Percentiles rank a stretch among this genome's conserved stretches.
Conservation (phyloP, 1,284 basidiomycete species). For the Waitea zeae region DNA sequence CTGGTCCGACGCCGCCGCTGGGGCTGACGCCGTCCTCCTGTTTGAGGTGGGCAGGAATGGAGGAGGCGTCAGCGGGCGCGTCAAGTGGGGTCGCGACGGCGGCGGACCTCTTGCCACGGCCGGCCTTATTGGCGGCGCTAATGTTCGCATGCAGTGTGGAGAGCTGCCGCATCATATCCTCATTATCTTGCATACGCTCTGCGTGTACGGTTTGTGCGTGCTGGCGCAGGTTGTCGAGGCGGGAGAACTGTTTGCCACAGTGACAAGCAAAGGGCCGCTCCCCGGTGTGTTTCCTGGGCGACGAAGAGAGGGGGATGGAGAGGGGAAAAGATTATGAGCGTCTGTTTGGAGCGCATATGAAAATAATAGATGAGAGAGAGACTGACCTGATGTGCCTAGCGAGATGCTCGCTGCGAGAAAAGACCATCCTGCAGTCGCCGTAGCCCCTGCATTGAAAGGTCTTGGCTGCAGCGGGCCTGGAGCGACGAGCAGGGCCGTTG, state of each 20-base stretch:
- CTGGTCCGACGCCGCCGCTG: no score
- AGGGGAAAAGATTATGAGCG: constrained; percentile 11
- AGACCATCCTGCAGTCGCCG: constrained; percentile 92
- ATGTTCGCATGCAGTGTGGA: constrained; percentile 76
- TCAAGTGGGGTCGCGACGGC: constrained; percentile 10
- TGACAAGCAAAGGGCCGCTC: constrained; percentile 93
- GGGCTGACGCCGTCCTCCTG: constrained; percentile 29
- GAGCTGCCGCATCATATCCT: constrained; percentile 82
- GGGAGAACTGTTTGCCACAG: constrained; percentile 88
- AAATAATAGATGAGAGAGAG: no score
- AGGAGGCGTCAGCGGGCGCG: constrained; percentile 8
- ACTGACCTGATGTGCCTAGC: constrained; percentile 84
- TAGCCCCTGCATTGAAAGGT: constrained; percentile 92
- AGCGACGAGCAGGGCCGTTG: no score
- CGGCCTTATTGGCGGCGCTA: constrained; percentile 50
- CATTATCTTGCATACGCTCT: constrained; percentile 78
- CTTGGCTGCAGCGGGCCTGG: constrained; percentile 67
- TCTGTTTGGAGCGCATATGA: no score
- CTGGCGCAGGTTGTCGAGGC: constrained; percentile 91
- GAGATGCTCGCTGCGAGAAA: constrained; percentile 87
- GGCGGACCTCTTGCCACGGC: constrained; percentile 24
- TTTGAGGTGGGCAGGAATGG: constrained; percentile 21
- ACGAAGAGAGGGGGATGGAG: constrained; percentile 7
- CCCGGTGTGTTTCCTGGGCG: constrained; percentile 83
- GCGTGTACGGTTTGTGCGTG: constrained; percentile 94